phyloP scores from a whole-genome alignment of 2,329 filamentous ascomycete species.

The Cytospora schulzeri region DNA sequence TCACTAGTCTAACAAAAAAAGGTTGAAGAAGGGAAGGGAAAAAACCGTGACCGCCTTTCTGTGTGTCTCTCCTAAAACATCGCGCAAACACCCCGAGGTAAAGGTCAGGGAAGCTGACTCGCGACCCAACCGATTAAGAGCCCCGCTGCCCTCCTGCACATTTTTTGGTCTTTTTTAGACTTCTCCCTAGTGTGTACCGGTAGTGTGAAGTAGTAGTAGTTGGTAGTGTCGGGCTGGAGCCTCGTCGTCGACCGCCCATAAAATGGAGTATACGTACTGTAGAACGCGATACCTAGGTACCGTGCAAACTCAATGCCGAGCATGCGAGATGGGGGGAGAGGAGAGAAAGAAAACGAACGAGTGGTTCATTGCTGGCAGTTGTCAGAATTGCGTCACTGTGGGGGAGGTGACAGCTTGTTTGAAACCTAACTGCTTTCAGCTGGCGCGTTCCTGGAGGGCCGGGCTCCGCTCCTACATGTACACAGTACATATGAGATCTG shows the following conservation, averaged over 20 bases:
- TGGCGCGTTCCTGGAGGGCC: not conserved
- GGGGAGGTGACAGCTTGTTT: not conserved
- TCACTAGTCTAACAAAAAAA: not conserved
- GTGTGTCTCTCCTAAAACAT: not conserved
- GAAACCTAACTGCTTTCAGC: not conserved
- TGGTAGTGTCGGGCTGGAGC: not conserved
- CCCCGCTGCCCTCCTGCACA: not conserved
- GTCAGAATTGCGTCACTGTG: not conserved
- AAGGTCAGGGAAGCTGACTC: not conserved
- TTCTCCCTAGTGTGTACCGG: not conserved
- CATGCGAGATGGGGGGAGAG: too few species aligned
- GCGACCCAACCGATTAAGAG: not conserved
- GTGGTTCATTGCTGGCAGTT: not conserved
- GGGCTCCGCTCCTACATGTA: not conserved
- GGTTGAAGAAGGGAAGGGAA: too few species aligned
- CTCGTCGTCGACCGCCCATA: not conserved
- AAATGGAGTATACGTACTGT: not conserved
- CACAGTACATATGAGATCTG: not conserved
- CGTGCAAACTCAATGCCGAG: not conserved
- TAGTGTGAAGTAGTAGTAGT: too few species aligned
- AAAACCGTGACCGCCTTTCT: not conserved
- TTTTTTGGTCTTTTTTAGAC: not conserved
- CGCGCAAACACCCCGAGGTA: not conserved
- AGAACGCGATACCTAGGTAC: too few species aligned
- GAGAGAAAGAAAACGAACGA: not conserved